phyloP scores from a whole-genome alignment of 345 rosid genomes.

The Arabidopsis suecica region DNA sequence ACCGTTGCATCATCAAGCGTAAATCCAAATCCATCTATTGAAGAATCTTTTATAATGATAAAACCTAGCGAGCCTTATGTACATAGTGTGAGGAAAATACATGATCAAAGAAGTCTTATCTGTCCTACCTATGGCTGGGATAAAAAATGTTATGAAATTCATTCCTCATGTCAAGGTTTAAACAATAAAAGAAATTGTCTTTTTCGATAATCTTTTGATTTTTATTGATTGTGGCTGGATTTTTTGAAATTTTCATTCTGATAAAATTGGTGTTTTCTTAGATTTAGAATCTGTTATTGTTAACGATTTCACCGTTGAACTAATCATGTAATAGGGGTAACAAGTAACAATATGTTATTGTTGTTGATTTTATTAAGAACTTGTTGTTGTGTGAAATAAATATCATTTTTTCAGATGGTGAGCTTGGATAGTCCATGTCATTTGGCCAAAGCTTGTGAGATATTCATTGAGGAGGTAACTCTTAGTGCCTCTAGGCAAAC shows the following conservation, averaged over 20 bases:
- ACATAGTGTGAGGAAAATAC: background rate
- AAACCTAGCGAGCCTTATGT: background rate
- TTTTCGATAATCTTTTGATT: background rate
- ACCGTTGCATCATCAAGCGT: background rate
- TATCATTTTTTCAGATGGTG: conserved; percentile 32
- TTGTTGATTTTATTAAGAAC: too few species aligned
- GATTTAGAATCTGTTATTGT: background rate
- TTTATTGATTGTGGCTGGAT: background rate
- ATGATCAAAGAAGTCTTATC: too few species aligned
- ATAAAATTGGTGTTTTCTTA: background rate
- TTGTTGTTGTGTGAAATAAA: background rate
- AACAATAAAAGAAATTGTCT: background rate
- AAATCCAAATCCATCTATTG: background rate
- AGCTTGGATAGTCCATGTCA: conserved; percentile 41
- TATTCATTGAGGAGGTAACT: conserved; percentile 40
- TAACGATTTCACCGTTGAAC: background rate
- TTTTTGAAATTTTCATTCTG: background rate
- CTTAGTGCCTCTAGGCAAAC: conserved; percentile 46
- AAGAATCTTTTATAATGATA: background rate
- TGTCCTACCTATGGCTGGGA: background rate
- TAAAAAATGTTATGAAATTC: conserved; percentile 12
- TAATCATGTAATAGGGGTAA: background rate
- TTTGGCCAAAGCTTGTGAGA: conserved; percentile 51
- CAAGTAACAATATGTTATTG: background rate
- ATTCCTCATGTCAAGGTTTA: conserved; percentile 15